Evolutionary conservation across 164 flowering plant genomes (phyloP).

Genomic region (Protea cynaroides): DNA sequence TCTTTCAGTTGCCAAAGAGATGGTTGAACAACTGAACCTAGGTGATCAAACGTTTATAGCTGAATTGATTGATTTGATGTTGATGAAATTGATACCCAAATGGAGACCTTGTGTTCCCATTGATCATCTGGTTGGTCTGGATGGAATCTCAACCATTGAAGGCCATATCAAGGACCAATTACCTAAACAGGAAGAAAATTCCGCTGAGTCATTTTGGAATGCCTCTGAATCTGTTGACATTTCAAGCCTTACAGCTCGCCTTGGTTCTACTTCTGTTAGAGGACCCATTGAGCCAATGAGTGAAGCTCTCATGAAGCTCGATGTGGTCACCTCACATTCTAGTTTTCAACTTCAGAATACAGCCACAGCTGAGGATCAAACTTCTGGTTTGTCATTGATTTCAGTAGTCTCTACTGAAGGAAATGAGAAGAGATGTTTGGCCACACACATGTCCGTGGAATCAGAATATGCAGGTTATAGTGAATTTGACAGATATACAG

Average conservation of each 20-base stretch:
- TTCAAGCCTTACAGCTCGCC: slow-evolving; percentile 13
- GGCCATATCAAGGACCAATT: slow-evolving; percentile 5
- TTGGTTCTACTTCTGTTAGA: slow-evolving; percentile 15
- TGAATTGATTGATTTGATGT: slow-evolving; percentile 57
- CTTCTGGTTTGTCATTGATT: slow-evolving; percentile 31
- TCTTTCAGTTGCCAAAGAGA: slow-evolving; percentile 65
- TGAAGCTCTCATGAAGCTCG: slow-evolving; percentile 18
- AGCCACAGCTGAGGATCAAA: slow-evolving; percentile 16
- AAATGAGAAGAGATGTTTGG: slow-evolving; percentile 11
- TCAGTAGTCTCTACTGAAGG: slow-evolving; percentile 31
- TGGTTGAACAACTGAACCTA: slow-evolving; percentile 81
- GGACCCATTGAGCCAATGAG: slow-evolving; percentile 11
- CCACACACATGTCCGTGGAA: slow-evolving; percentile 20
- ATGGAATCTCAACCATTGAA: slow-evolving; percentile 14
- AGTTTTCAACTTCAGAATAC: slow-evolving; percentile 14
- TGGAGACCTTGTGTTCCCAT: slow-evolving; percentile 46
- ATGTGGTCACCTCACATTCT: slow-evolving; percentile 16
- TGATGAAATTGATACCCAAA: slow-evolving; percentile 47
- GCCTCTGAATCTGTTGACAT: slow-evolving; percentile 10
- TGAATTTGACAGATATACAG: slow-evolving; percentile 10
- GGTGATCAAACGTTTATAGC: slow-evolving; percentile 64
- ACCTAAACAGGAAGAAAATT: slow-evolving; percentile 12
- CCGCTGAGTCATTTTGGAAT: slow-evolving; percentile 19
- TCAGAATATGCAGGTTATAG: slow-evolving; percentile 12
- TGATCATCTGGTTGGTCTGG: slow-evolving; percentile 26